A percentile compares a stretch with the other conserved stretches of the same genome.
Conservation (phyloP, 2,329 filamentous ascomycete species). For the Akanthomyces lecanii region DNA sequence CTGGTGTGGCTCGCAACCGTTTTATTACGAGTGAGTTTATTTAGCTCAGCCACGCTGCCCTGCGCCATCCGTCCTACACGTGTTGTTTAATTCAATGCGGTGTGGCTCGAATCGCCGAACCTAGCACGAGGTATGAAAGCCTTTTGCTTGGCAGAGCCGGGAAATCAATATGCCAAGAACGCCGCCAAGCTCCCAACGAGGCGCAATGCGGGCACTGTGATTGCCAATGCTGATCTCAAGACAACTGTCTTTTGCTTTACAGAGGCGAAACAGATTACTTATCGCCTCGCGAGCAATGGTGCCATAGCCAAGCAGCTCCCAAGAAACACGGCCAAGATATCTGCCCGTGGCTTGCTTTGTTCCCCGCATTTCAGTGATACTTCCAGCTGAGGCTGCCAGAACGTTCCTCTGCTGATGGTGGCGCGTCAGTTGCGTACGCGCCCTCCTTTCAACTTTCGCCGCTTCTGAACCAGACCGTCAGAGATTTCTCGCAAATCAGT, state of each 20-base stretch:
- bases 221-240: slow-evolving; percentile 6
- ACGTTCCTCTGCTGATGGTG: not conserved
- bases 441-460: not conserved
- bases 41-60: slow-evolving; percentile 7
- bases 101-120: slow-evolving; percentile 1
- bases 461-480: not conserved
- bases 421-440: not conserved
- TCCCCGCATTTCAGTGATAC: not conserved
- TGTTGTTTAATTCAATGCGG: slow-evolving; percentile 1
- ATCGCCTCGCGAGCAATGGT: not conserved
- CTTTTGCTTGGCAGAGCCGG: slow-evolving; percentile 1
- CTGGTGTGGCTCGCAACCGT: slow-evolving; percentile 2
- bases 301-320: slow-evolving; percentile 3
- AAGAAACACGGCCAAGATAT: slow-evolving; percentile 4
- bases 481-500: not conserved
- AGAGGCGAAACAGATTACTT: not conserved
- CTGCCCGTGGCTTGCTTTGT: not conserved
- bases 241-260: not conserved
- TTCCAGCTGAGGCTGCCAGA: slow-evolving; percentile 1
- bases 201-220: slow-evolving; percentile 3
- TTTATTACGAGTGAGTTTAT: slow-evolving; percentile 10
- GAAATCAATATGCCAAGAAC: slow-evolving; percentile 4
- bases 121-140: not conserved
- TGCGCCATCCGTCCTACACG: slow-evolving; percentile 3
- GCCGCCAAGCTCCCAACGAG: slow-evolving; percentile 7